Base-by-base conservation (phyloP, 176 grass and related monocot genomes). In the Olyra latifolia region DNA sequence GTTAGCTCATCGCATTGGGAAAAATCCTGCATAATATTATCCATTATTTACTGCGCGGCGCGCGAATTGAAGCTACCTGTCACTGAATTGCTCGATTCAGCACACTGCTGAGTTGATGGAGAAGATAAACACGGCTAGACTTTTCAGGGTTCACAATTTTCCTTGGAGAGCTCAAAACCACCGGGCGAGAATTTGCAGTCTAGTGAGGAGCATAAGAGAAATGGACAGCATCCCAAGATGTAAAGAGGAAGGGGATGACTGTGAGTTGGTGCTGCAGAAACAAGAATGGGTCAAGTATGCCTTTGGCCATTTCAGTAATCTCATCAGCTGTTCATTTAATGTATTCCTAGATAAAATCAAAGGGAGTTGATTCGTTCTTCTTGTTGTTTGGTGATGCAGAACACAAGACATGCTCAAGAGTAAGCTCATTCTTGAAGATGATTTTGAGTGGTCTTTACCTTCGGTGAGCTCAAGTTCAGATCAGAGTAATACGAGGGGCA, bases 361-460 rank as follows among this genome's bases (percentile, higher is more conserved):
- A 13, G 14, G 77, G 38, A 80, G 40, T 41, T 28, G 47, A 46
- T 28, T 72, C 30, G n/a, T 55, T 25, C 30, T 7, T 49, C 8
- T 43, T 74, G 9, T 41, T 86, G 4, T 68, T 44, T 82, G 45
- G 23, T 70, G 63, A 9, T 83, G 62, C 53, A 94, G 91, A 69
- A 88, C 85, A 49, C 94, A 97, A 83, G 94, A 92, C 66, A 53
- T 74, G 76, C 91, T 97, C 32, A 94, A 88, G 89, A 44, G n/a
- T 52, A 91, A 70, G 43, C 52, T 94, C 25, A 46, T 94, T 71
- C 64, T 89, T 75, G 66, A 84, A 50, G 94, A 97, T 53, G 89
- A 94, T 48, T 94, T 97, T 27, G 46, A 46, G 15, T 94, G 87
- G 94, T 80, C 22, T 55, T 74, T 89, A 58, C 84, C 85, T 78